Conservation (phyloP, 78 protist species). For the Cavenderia fasciculata region DNA sequence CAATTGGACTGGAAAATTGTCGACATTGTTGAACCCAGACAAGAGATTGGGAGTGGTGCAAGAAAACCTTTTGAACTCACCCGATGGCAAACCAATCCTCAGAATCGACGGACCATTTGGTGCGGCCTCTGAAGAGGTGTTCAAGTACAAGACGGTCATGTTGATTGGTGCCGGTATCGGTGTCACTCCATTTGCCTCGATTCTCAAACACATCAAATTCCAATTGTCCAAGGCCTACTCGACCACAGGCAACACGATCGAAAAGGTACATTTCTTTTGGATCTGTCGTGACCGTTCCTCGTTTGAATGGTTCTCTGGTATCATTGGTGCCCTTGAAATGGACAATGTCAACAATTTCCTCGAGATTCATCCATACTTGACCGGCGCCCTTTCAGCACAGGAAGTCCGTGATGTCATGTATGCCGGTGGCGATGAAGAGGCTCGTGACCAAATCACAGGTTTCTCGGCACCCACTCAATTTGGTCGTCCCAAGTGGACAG, state of each 20-base stretch:
- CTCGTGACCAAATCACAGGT: conserved; percentile 83
- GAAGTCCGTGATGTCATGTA: conserved; percentile 85
- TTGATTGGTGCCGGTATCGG: conserved; percentile 94
- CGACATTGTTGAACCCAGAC: conserved; percentile 76
- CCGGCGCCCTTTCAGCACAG: conserved; percentile 82
- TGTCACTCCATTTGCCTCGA: conserved; percentile 95
- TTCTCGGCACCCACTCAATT: conserved; percentile 70
- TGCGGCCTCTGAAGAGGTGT: conserved; percentile 88
- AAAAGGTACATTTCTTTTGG: conserved; percentile 88
- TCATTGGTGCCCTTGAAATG: conserved; percentile 80
- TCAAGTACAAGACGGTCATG: conserved; percentile 80
- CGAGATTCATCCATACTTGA: conserved; percentile 82
- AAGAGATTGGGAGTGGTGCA: conserved; percentile 74
- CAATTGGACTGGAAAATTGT: conserved; percentile 82
- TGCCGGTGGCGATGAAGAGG: conserved; percentile 66
- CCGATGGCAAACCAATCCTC: conserved; percentile 81
- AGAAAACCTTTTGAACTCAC: conserved; percentile 77
- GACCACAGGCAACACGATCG: conserved; percentile 30
- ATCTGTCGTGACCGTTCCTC: conserved; percentile 82
- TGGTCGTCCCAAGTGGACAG: conserved; percentile 79
- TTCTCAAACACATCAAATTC: conserved; percentile 77
- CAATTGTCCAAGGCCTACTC: conserved; percentile 37
- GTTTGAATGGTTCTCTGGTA: conserved; percentile 86
- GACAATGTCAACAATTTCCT: conserved; percentile 73
- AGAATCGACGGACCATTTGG: conserved; percentile 96